Base-by-base conservation (phyloP, 345 rosid species). In the Syzygium aqueum region DNA sequence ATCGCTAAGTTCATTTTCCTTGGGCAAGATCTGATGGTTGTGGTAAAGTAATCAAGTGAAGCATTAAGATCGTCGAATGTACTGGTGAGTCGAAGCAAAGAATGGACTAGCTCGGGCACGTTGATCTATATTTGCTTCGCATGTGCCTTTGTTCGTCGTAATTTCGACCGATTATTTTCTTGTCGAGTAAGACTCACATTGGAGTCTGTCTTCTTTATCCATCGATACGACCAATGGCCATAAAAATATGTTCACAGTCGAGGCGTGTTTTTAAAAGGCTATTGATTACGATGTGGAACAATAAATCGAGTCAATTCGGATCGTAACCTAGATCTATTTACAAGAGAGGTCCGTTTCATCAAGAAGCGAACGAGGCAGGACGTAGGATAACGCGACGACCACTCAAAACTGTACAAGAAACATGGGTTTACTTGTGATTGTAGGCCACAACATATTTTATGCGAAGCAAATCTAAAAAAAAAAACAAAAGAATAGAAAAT, bases 51-150 rank as follows among this genome's bases (percentile, higher is more conserved):
- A 33, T 3, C 21, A 0, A 65, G 43, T 8, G 77, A 43, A 30
- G 43, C 77, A 65, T 30, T 30, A 3, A 30, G 23, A 65, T 65
- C 11, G 21, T 30, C 23, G 11, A 30, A 30, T 67, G 78, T 33
- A 8, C 46, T 3, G 6, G 37, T 0, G 6, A 37, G 25, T 3
- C 4, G 0, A 30, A 67, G 23, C 23, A 7, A 67, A 17, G 1
- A 4, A 67, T 5, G 22, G 21, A 73, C 27, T 73, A 37, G 27
- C 49, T 21, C 10, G 37, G 25, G 27, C 82, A 19, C 27, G 37
- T 21, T 37, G 49, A 11, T 33, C 14, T 37, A 37, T 0, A 33
- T 9, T 73, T 37, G 25, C 7, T 37, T 73, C 21, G 14, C 80
- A 8, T 7, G 4, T 49, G 21, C 2, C 15, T 0, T 17, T 13